Base-by-base conservation (phyloP, 1,284 basidiomycete genomes). In the Rhodofomes roseus region DNA sequence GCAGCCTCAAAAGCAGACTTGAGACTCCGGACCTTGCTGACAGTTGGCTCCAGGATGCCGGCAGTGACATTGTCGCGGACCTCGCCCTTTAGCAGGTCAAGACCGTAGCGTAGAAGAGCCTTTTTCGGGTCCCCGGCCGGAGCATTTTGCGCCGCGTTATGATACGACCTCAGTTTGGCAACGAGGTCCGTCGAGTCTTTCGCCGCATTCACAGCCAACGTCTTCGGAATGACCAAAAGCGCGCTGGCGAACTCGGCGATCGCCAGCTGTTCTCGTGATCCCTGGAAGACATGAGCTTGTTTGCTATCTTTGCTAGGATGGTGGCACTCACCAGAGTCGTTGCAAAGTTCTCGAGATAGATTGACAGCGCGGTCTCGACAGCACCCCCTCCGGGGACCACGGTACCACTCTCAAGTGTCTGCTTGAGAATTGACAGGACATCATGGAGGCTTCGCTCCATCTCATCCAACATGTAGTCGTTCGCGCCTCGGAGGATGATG, bases 381-480 rank as follows among this genome's bases (percentile, higher is more conserved):
- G 97, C 96, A 58, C 97, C 97, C 59, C 97, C 97, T 62, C 97
- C 97, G 3, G 97, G 96, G 18, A 99, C 96, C 23, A 99, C 96
- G 16, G 90, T 80, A 9, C 96, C 96, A 68, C 93, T 96, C 81
- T 99, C 97, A 56, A 99, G 80, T 2, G 97, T 99, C 60, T 97
- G 86, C 80, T 99, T 99, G 79, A 99, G 93, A 68, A 98, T 87
- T 44, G 91, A 96, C 59, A 99, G 77, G 0, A 93, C 92, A 75
- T 99, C 97, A 73, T 99, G 97, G 66, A 99, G 76, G 0, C 95
- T 89, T 37, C 97, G 83, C 79, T 99, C 97, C 97, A 99, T 99
- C 81, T 99, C 97, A 75, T 99, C 97, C 65, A 99, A 79, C 90
- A 99, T 94, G 76, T 98, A 99, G 77, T 99, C 97, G 76, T 99